phyloP scores from a whole-genome alignment of 2,329 filamentous ascomycete species.

The Hypoxylon sp. region DNA sequence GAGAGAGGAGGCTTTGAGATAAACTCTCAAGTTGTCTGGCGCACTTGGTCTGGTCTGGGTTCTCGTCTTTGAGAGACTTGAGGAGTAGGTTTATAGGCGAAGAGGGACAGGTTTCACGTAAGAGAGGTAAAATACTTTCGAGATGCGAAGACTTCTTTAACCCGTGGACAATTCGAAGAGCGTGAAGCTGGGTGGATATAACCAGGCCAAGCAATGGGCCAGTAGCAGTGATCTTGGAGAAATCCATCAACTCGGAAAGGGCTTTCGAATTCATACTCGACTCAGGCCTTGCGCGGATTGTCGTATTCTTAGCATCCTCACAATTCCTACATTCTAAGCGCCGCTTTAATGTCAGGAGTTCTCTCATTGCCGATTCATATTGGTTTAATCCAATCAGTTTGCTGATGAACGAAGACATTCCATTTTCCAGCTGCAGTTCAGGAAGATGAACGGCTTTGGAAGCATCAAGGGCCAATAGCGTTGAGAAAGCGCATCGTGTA shows the following conservation, averaged over 20 bases:
- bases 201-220: constrained; percentile 67
- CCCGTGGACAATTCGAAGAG: constrained; percentile 73
- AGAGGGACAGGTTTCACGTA: constrained; percentile 66
- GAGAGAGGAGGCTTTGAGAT: constrained; percentile 74
- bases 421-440: constrained; percentile 78
- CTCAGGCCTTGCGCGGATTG: constrained; percentile 52
- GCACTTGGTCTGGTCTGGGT: constrained; percentile 68
- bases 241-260: constrained; percentile 74
- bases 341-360: constrained; percentile 76
- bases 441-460: constrained; percentile 68
- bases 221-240: constrained; percentile 62
- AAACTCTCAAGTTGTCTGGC: constrained; percentile 76
- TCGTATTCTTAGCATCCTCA: constrained; percentile 53
- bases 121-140: constrained; percentile 69
- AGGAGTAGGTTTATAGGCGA: constrained; percentile 73
- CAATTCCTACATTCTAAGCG: constrained; percentile 65
- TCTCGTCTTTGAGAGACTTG: constrained; percentile 59
- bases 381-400: constrained; percentile 76
- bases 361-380: constrained; percentile 77
- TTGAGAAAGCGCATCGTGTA: constrained; percentile 75
- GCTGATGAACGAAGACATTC: constrained; percentile 77
- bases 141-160: constrained; percentile 72
- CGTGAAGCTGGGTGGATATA: constrained; percentile 75
- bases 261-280: constrained; percentile 59
- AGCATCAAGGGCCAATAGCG: constrained; percentile 71